These are phyloP conservation scores for Atkinsonella texensis DNA, from an alignment of 2,329 filamentous ascomycete genomes.

Conservation along the genomic window DNA sequence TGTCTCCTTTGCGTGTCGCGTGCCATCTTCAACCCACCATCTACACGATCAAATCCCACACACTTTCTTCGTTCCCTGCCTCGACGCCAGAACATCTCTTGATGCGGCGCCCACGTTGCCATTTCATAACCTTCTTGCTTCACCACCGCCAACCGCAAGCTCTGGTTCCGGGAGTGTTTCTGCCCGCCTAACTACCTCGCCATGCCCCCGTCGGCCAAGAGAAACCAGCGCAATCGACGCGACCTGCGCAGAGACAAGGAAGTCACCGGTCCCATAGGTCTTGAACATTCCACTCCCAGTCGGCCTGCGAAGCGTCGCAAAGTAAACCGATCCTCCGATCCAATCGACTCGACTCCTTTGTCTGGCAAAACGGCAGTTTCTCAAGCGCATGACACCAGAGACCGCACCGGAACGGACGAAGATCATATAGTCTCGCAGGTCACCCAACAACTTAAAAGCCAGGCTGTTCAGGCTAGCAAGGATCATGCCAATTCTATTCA, in stretches of 20 bases:
- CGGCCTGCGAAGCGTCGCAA: slow-evolving; percentile 53
- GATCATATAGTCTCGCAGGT: slow-evolving; percentile 45
- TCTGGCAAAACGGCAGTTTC: slow-evolving; percentile 7
- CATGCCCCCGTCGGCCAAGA: slow-evolving; percentile 28
- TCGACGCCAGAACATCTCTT: not conserved
- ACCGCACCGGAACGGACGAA: slow-evolving; percentile 34
- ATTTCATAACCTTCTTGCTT: slow-evolving; percentile 4
- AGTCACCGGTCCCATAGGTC: slow-evolving; percentile 23
- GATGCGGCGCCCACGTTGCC: not conserved
- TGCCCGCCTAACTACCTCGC: not conserved
- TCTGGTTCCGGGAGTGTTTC: not conserved
- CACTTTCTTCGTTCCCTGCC: too few relatives aligned
- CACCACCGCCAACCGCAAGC: not conserved
- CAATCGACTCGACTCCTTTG: slow-evolving; percentile 8
- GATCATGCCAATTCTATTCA: slow-evolving; percentile 54
- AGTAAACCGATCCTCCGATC: slow-evolving; percentile 27
- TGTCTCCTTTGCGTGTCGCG: too few relatives aligned
- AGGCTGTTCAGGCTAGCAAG: slow-evolving; percentile 44
- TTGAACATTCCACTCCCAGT: slow-evolving; percentile 44
- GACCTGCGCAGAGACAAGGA: slow-evolving; percentile 26
- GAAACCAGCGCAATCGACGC: slow-evolving; percentile 25
- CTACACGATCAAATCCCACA: too few relatives aligned
- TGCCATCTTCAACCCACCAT: too few relatives aligned
- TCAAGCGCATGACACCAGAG: slow-evolving; percentile 26
- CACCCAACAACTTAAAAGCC: slow-evolving; percentile 37